These are phyloP conservation scores for Nymphaea colorata DNA, from an alignment of 164 flowering plant species.

Conservation along the genomic window DNA sequence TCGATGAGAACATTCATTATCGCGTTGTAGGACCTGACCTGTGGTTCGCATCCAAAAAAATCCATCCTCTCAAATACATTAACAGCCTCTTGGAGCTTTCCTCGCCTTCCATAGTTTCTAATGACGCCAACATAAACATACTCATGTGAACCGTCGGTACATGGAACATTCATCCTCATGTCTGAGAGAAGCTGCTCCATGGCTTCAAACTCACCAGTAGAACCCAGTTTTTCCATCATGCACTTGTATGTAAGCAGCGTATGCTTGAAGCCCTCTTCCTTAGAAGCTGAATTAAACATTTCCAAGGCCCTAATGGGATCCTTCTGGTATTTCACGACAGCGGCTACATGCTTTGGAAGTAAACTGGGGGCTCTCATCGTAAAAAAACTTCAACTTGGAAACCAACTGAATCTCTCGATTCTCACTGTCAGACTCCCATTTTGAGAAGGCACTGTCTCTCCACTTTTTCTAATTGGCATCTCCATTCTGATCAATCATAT, in stretches of 20 bases:
- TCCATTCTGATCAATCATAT: too few relatives aligned
- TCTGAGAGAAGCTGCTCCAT: slow-evolving; percentile 60
- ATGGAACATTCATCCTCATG: slow-evolving; percentile 44
- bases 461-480: too few relatives aligned
- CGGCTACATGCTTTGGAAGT: slow-evolving; percentile 72
- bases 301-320: slow-evolving; percentile 69
- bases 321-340: slow-evolving; percentile 57
- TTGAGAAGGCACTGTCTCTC: too few relatives aligned
- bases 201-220: slow-evolving; percentile 51
- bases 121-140: slow-evolving; percentile 65
- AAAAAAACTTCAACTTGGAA: neutral
- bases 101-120: slow-evolving; percentile 57
- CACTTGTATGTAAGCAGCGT: slow-evolving; percentile 59
- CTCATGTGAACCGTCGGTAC: slow-evolving; percentile 34
- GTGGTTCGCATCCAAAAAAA: slow-evolving; percentile 57
- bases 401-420: too few relatives aligned
- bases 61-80: slow-evolving; percentile 86
- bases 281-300: slow-evolving; percentile 52
- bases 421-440: too few relatives aligned
- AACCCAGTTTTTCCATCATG: slow-evolving; percentile 69
- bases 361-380: slow-evolving; percentile 8
- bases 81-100: slow-evolving; percentile 73
- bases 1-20: slow-evolving; percentile 85
- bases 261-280: slow-evolving; percentile 74
- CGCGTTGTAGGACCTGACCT: slow-evolving; percentile 56